Evolutionary conservation across 164 flowering plant species (phyloP), one percentile per base, ranked within the genome.

Genomic region (Liriodendron chinense): DNA sequence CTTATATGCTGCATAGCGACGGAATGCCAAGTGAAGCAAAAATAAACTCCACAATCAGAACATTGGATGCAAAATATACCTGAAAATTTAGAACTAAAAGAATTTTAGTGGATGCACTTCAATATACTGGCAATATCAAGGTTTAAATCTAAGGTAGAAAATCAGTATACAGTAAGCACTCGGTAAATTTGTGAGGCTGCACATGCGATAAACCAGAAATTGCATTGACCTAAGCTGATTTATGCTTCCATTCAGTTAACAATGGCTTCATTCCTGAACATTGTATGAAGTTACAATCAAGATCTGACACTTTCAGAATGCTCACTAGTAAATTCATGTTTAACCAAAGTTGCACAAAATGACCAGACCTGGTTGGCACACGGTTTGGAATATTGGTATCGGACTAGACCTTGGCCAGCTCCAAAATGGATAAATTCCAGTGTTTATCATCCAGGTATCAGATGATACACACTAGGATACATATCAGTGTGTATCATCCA

Each of bases 21-120:
- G 64, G 53, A 73, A 74, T 66, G 48, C 49, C 23, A 66, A 63
- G 21, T 13, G 21, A 28, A 72, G 53, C 72, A 22, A 47, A 47
- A 16, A 48, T 43, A 47, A 43, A 53, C 18, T 53, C 59, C 18
- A 53, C 22, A 65, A 22, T 22, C 9, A 65, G 68, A 22, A 25
- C 64, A 24, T 65, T 65, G 28, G 16, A 65, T 13, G 68, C 22
- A 20, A 65, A 25, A 23, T 25, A 65, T 23, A 22, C 13, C 22
- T 10, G 14, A 13, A 64, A 12, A 7, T 21, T 64, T 9, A 65
- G 28, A 9, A 65, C 8, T 65, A 25, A 65, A 65, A 24, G 25
- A 13, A 65, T 65, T 65, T 65, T 65, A 65, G 16, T 65, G 13
- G 59, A 53, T 34, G 43, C 7, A 0, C 43, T 34, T 34, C 6